These are phyloP conservation scores for Panus rudis DNA, from an alignment of 768 basidiomycete genomes.

Conservation along the genomic window DNA sequence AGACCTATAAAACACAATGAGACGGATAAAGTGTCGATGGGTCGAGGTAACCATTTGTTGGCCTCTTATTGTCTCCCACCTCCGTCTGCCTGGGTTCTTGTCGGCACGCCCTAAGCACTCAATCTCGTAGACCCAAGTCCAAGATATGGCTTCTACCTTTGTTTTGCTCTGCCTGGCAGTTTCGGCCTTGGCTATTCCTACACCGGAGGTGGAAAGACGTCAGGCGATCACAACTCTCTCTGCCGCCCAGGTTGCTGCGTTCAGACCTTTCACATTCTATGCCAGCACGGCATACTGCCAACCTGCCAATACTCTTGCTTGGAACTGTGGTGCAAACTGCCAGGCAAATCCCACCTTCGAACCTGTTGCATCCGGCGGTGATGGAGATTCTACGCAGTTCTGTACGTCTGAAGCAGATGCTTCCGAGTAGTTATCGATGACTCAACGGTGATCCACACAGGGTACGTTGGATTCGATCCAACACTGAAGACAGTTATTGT, in stretches of 20 bases:
- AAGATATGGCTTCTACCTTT: no score
- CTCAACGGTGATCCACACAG: slow-evolving; percentile 17
- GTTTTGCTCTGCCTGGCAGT: background rate
- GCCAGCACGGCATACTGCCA: slow-evolving; percentile 28
- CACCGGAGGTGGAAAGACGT: slow-evolving; percentile 4
- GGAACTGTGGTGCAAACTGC: slow-evolving; percentile 34
- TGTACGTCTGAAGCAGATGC: slow-evolving; percentile 19
- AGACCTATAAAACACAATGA: no score
- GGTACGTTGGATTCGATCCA: slow-evolving; percentile 48
- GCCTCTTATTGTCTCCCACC: no score
- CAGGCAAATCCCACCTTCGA: slow-evolving; percentile 40
- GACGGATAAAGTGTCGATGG: no score
- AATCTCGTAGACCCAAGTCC: no score
- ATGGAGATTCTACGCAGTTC: slow-evolving; percentile 35
- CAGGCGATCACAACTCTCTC: slow-evolving; percentile 19
- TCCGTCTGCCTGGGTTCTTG: no score
- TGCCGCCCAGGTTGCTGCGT: slow-evolving; percentile 19
- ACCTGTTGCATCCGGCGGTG: slow-evolving; percentile 42
- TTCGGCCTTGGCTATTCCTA: slow-evolving; percentile 1
- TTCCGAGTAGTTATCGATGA: background rate
- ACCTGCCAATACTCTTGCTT: slow-evolving; percentile 18
- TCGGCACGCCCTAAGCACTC: no score
- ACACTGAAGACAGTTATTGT: slow-evolving; percentile 30
- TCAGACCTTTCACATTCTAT: slow-evolving; percentile 24
- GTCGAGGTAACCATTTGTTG: no score